These are phyloP conservation scores for Marasmius tenuissimus DNA, from an alignment of 1,284 basidiomycete species.

Conservation along the genomic window DNA sequence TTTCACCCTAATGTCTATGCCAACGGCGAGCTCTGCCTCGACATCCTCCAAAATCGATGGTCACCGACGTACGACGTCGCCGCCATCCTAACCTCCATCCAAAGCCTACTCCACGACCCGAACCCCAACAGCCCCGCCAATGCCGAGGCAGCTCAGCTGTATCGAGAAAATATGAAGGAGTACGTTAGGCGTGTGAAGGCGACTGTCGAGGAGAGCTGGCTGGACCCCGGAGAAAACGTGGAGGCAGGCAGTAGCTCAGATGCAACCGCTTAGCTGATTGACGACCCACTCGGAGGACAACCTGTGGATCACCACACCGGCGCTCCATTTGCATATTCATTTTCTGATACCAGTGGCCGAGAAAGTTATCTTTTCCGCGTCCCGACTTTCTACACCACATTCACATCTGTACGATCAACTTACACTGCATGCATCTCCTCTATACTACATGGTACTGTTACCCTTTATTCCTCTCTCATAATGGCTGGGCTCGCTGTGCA, in stretches of 20 bases:
- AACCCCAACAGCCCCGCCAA: slow-evolving; percentile 98
- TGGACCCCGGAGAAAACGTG: slow-evolving; percentile 76
- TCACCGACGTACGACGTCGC: slow-evolving; percentile 98
- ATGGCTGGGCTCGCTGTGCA: too few species aligned
- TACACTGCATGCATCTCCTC: too few species aligned
- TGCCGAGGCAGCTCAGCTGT: slow-evolving; percentile 94
- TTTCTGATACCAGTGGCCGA: background rate
- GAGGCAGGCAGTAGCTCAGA: slow-evolving; percentile 28
- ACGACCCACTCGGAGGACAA: background rate
- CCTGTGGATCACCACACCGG: background rate
- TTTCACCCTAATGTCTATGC: slow-evolving; percentile 99
- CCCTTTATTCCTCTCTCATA: too few species aligned
- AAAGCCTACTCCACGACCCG: slow-evolving; percentile 94
- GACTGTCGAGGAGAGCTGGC: slow-evolving; percentile 89
- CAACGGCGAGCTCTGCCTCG: slow-evolving; percentile 96
- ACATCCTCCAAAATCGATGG: slow-evolving; percentile 98
- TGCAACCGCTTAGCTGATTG: background rate
- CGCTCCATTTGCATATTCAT: background rate
- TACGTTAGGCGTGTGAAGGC: slow-evolving; percentile 91
- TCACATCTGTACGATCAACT: too few species aligned
- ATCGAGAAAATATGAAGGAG: slow-evolving; percentile 98
- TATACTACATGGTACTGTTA: too few species aligned
- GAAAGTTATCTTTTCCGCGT: background rate
- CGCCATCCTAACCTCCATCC: slow-evolving; percentile 95
- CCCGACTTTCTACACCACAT: too few species aligned